phyloP scores from a whole-genome alignment of 352 stramenopile genomes.

The Phytopythium aichiense region DNA sequence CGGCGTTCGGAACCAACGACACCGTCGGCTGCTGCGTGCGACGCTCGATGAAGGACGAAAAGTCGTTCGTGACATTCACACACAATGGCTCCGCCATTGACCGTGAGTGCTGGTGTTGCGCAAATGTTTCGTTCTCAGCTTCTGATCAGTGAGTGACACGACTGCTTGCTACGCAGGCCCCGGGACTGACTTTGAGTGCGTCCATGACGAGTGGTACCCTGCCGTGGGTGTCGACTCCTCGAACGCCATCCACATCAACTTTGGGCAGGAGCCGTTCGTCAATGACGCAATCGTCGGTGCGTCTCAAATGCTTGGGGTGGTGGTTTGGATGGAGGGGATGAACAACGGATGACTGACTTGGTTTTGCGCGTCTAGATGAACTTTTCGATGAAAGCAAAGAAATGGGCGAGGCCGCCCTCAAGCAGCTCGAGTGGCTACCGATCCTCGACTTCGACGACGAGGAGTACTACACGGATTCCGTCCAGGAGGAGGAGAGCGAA shows the following conservation, averaged over 20 bases:
- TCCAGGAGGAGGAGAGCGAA: constrained; percentile 15
- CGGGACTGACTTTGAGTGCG: constrained; percentile 17
- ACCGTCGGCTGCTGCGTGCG: constrained; percentile 29
- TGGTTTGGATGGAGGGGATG: background rate
- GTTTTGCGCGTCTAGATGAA: constrained; percentile 9
- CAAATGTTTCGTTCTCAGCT: background rate
- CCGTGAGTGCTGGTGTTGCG: background rate
- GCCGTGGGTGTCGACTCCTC: constrained; percentile 26
- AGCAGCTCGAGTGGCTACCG: constrained; percentile 24
- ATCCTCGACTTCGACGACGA: constrained; percentile 32
- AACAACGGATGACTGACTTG: background rate
- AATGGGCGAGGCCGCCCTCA: constrained; percentile 18
- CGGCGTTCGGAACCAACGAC: constrained; percentile 21
- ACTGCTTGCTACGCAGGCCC: background rate
- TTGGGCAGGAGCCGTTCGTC: constrained; percentile 27
- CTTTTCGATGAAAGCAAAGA: constrained; percentile 19
- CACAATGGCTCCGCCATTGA: constrained; percentile 21
- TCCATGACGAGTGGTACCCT: constrained; percentile 28
- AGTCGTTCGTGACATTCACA: constrained; percentile 30
- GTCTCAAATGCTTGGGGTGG: background rate
- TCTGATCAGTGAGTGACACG: background rate
- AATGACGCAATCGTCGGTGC: constrained; percentile 23
- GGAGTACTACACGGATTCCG: constrained; percentile 7
- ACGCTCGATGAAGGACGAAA: constrained; percentile 14
- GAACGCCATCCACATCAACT: constrained; percentile 28